Conservation (phyloP, 768 basidiomycete genomes). For the Vararia minispora region DNA sequence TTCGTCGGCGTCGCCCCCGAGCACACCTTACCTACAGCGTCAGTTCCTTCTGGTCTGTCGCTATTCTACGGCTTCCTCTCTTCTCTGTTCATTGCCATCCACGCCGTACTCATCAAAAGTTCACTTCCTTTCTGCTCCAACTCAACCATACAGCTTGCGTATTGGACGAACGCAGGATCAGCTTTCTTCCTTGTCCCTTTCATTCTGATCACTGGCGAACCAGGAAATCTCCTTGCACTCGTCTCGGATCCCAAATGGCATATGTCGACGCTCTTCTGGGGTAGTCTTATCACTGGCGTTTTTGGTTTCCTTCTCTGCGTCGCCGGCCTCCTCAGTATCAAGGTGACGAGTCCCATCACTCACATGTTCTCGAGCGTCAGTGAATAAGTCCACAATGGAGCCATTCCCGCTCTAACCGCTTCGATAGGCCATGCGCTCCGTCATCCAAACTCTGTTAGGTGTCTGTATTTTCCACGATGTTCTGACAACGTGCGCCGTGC, state of each 20-base stretch:
- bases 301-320: conserved; percentile 76
- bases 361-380: conserved; percentile 78
- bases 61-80: conserved; percentile 63
- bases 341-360: conserved; percentile 72
- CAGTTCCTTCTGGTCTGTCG: conserved; percentile 42
- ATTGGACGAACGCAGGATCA: conserved; percentile 69
- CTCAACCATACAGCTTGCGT: conserved; percentile 63
- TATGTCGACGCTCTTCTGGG: conserved; percentile 46
- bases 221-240: conserved; percentile 28
- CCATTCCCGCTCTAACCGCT: background rate
- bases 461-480: conserved; percentile 69
- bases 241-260: conserved; percentile 34
- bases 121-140: conserved; percentile 59
- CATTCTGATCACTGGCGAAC: conserved; percentile 47
- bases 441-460: conserved; percentile 73
- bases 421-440: conserved; percentile 62
- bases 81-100: conserved; percentile 65
- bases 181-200: conserved; percentile 55
- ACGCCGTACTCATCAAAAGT: conserved; percentile 64
- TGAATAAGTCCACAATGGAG: conserved; percentile 13
- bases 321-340: conserved; percentile 71
- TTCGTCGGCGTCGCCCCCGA: conserved; percentile 63
- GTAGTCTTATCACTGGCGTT: conserved; percentile 57
- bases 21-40: conserved; percentile 26
- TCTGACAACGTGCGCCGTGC: conserved; percentile 41